Conservation (phyloP, 192 early-diverging fungal species). For the Linnemannia exigua region DNA sequence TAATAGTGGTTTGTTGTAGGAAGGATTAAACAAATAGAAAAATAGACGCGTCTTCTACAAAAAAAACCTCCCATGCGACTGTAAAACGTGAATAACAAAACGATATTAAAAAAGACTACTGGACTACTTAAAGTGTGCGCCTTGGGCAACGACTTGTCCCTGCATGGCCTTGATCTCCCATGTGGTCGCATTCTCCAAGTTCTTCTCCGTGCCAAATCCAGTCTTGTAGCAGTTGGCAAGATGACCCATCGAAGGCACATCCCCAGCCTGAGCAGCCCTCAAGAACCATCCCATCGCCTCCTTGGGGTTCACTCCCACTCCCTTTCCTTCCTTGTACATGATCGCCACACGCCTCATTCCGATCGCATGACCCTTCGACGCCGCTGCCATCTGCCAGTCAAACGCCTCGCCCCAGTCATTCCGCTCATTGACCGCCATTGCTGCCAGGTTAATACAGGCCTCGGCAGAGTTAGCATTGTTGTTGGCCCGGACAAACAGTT, state of each 20-base stretch:
- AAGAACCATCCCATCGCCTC: constrained; percentile 73
- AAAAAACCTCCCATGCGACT: neutral
- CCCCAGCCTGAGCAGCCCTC: constrained; percentile 73
- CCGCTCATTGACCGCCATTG: constrained; percentile 63
- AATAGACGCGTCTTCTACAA: neutral
- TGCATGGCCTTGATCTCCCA: constrained; percentile 72
- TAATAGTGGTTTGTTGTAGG: neutral
- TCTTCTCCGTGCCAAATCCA: constrained; percentile 76
- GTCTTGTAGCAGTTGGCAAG: constrained; percentile 86
- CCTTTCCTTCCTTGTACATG: constrained; percentile 71
- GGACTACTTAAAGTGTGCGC: constrained; percentile 45
- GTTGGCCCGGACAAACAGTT: constrained; percentile 63
- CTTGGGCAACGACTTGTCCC: constrained; percentile 53
- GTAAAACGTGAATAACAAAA: neutral
- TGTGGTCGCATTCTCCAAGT: constrained; percentile 65
- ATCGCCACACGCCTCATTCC: constrained; percentile 69
- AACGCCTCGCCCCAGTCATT: constrained; percentile 63
- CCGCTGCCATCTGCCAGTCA: constrained; percentile 68
- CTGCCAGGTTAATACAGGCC: constrained; percentile 70
- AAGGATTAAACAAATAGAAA: neutral
- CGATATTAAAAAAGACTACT: no score
- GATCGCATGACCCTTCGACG: constrained; percentile 66
- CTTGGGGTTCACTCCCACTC: constrained; percentile 60
- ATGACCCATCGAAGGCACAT: constrained; percentile 83
- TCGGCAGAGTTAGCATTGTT: constrained; percentile 66